Conservation (phyloP, 2,329 filamentous ascomycete genomes). For the Aspergillus fructus region DNA sequence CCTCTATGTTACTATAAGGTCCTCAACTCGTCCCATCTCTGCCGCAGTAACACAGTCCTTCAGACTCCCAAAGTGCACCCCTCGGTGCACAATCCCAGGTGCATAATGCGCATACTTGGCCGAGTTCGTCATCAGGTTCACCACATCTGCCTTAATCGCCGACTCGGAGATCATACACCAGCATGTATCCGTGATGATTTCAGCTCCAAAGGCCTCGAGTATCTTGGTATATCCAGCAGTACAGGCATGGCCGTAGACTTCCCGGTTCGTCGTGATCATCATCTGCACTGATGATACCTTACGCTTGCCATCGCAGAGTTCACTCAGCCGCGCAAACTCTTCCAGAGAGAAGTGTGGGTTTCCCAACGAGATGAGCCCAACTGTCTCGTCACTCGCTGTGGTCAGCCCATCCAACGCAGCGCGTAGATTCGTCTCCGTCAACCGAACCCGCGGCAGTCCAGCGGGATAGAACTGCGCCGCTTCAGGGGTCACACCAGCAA, state of each 20-base stretch:
- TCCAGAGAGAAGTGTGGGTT: slow-evolving; percentile 47
- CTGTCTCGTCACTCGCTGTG: slow-evolving; percentile 12
- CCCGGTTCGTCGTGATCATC: slow-evolving; percentile 24
- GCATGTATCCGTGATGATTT: slow-evolving; percentile 47
- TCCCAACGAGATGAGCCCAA: slow-evolving; percentile 45
- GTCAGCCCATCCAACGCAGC: slow-evolving; percentile 22
- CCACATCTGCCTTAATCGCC: slow-evolving; percentile 27
- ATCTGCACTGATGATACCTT: slow-evolving; percentile 21
- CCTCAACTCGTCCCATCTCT: neutral
- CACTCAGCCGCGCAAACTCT: slow-evolving; percentile 36
- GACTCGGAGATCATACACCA: slow-evolving; percentile 51
- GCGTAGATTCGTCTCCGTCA: neutral
- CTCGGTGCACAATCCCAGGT: slow-evolving; percentile 22
- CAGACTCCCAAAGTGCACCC: slow-evolving; percentile 28
- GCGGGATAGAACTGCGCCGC: slow-evolving; percentile 15
- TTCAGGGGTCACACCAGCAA: slow-evolving; percentile 43
- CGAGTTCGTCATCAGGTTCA: slow-evolving; percentile 47
- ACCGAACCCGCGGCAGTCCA: neutral
- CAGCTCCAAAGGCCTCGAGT: slow-evolving; percentile 40
- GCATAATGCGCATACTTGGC: slow-evolving; percentile 50
- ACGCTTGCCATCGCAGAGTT: slow-evolving; percentile 26
- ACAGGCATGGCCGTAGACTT: slow-evolving; percentile 19
- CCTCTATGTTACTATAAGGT: neutral
- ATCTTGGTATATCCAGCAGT: slow-evolving; percentile 29
- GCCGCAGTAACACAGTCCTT: slow-evolving; percentile 26